Evolutionary conservation across 768 basidiomycete genomes (phyloP), one percentile per base, ranked within the genome.

Genomic region (Lepiota venenata): DNA sequence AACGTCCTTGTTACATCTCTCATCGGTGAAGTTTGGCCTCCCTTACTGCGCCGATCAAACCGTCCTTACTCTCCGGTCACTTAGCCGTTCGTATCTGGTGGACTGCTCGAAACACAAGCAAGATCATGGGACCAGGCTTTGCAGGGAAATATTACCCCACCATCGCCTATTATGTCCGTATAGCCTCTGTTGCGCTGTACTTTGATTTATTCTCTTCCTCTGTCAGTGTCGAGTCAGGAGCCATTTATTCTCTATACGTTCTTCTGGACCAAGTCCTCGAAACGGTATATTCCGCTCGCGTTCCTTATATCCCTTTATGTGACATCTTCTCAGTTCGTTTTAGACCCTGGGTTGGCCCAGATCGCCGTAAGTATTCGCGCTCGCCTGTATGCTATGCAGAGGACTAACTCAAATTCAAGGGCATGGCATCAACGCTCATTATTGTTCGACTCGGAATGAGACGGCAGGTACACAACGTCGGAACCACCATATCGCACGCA

Each of bases 31-130:
- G 32, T 32, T 32, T 32, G 32, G 42, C 18, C 40, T 21, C 25
- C 42, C 11, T 12, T 21, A 21, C 11, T 16, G 14, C 1, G 5
- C 42, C 4, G n/a, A 16, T 9, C 22, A 15, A 9, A 39, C 29
- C 27, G 12, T 57, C 9, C 29, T 32, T 36, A 22, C 57, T 52
- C 18, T 21, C 8, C 11, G 32, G 32, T 32, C 9, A 32, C 47
- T 15, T 9, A 74, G 72, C 69, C n/a, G 71, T 66, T 16, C 63
- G 71, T 25, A 69, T 74, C 38, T 66, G 68, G 65, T 73, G 66
- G 60, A 55, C 71, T 6, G 60, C 65, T 5, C 61, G 60, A 1
- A 64, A 62, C 25, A 64, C 68, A 2, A 62, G 62, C 20, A 52
- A 48, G 10, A 58, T 69, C 16, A 45, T 72, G 10, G 68, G 61